Conservation (phyloP, 306 rosid genomes). For the Prunus dulcis region DNA sequence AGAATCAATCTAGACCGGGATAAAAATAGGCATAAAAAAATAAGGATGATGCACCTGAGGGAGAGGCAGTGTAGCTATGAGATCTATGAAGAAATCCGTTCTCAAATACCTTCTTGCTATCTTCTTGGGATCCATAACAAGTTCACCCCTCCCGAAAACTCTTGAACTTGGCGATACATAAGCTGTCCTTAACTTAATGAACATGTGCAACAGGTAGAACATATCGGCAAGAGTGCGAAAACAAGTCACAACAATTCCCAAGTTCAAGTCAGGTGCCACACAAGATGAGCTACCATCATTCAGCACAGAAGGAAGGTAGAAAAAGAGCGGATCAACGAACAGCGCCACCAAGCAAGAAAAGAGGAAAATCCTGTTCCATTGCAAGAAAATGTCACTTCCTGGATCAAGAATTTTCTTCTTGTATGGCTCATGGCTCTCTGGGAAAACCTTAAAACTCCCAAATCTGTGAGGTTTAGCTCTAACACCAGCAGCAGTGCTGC, state of each 20-base stretch:
- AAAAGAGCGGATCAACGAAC: slow-evolving; percentile 84
- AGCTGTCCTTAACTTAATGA: slow-evolving; percentile 78
- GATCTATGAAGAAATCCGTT: slow-evolving; percentile 74
- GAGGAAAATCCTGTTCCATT: slow-evolving; percentile 74
- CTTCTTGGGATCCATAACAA: slow-evolving; percentile 64
- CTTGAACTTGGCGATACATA: slow-evolving; percentile 79
- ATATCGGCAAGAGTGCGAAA: slow-evolving; percentile 79
- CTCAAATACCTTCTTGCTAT: slow-evolving; percentile 64
- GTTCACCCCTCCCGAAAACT: slow-evolving; percentile 89
- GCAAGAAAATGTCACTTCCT: slow-evolving; percentile 64
- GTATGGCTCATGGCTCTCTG: slow-evolving; percentile 41
- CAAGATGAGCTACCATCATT: slow-evolving; percentile 46
- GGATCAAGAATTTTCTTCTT: slow-evolving; percentile 75
- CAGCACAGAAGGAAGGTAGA: slow-evolving; percentile 66
- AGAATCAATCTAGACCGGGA: neutral
- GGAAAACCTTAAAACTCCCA: slow-evolving; percentile 49
- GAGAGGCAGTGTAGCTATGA: slow-evolving; percentile 79
- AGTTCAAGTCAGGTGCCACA: slow-evolving; percentile 64
- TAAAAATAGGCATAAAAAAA: neutral
- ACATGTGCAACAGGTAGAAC: slow-evolving; percentile 63
- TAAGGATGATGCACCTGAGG: slow-evolving; percentile 64
- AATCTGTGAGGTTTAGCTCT: slow-evolving; percentile 30
- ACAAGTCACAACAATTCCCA: slow-evolving; percentile 68
- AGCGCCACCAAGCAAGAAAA: slow-evolving; percentile 65
- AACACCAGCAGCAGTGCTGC: slow-evolving; percentile 15